Percentiles rank a stretch among this genome's conserved stretches.
These are phyloP conservation scores for Populus hybrid DNA, from an alignment of 441 rosid species.

Conservation along the genomic window DNA sequence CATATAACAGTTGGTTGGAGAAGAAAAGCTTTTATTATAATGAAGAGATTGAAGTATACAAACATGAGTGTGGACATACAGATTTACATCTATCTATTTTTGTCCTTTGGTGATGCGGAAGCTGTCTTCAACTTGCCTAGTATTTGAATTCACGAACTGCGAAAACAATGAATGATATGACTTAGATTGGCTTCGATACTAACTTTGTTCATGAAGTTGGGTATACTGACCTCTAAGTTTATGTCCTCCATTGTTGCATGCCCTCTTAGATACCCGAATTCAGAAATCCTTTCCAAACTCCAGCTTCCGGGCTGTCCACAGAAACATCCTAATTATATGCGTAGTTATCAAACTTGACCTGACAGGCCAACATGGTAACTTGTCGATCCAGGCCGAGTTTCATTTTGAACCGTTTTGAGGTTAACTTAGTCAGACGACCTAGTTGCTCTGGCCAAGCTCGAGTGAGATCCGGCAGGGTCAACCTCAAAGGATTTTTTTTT, in stretches of 20 bases:
- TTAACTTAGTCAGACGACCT: too few species aligned
- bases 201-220: neutral
- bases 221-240: slow-evolving; percentile 41
- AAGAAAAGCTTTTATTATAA: too few species aligned
- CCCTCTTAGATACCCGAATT: slow-evolving; percentile 48
- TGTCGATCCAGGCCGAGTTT: too few species aligned
- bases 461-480: too few species aligned
- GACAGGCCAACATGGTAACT: neutral
- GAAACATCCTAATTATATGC: too few species aligned
- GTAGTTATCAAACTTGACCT: too few species aligned
- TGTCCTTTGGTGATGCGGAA: slow-evolving; percentile 39
- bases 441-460: too few species aligned
- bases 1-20: neutral
- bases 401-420: too few species aligned
- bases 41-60: neutral
- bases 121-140: slow-evolving; percentile 37
- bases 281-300: slow-evolving; percentile 50
- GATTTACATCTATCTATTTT: neutral
- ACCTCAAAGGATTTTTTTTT: too few species aligned
- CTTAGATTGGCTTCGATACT: neutral
- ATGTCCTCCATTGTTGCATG: slow-evolving; percentile 44
- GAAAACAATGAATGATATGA: neutral
- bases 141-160: slow-evolving; percentile 50
- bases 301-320: slow-evolving; percentile 32
- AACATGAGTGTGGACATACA: neutral